These are phyloP conservation scores for Dryas octopetala DNA, from an alignment of 306 rosid genomes.

Conservation along the genomic window DNA sequence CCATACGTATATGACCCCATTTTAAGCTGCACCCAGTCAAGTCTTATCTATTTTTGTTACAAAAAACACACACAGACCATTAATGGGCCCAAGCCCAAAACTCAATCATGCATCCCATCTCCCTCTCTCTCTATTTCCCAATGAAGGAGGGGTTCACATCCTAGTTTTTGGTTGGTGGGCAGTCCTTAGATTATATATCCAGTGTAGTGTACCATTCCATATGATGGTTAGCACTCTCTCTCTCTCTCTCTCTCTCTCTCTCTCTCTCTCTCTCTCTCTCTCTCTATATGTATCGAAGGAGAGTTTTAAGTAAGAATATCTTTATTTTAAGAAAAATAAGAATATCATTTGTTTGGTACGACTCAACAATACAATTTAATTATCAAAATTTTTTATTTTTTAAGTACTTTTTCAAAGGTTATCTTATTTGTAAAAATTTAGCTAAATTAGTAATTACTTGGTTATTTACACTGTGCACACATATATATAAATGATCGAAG, in stretches of 20 bases:
- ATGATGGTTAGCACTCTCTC: neutral
- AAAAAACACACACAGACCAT: neutral
- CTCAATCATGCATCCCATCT: neutral
- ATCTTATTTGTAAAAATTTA: too few species aligned
- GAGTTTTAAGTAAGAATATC: neutral
- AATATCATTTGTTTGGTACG: too few species aligned
- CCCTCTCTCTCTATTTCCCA: slow-evolving; percentile 3
- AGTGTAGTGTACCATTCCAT: neutral
- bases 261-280: too few species aligned
- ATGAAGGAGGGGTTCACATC: neutral
- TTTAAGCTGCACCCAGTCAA: too few species aligned
- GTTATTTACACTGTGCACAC: too few species aligned
- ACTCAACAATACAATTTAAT: too few species aligned
- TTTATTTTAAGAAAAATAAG: too few species aligned
- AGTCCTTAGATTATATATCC: neutral
- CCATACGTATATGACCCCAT: neutral
- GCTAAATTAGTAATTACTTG: too few species aligned
- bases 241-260: too few species aligned
- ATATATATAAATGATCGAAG: neutral
- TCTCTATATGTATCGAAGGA: neutral
- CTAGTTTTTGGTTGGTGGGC: slow-evolving; percentile 5
- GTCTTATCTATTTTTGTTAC: too few species aligned
- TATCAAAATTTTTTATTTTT: too few species aligned
- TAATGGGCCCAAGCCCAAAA: neutral
- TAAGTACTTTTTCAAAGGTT: too few species aligned